These are phyloP conservation scores for Pseudofabraea citricarpa DNA, from an alignment of 2,329 filamentous ascomycete species.

Conservation along the genomic window DNA sequence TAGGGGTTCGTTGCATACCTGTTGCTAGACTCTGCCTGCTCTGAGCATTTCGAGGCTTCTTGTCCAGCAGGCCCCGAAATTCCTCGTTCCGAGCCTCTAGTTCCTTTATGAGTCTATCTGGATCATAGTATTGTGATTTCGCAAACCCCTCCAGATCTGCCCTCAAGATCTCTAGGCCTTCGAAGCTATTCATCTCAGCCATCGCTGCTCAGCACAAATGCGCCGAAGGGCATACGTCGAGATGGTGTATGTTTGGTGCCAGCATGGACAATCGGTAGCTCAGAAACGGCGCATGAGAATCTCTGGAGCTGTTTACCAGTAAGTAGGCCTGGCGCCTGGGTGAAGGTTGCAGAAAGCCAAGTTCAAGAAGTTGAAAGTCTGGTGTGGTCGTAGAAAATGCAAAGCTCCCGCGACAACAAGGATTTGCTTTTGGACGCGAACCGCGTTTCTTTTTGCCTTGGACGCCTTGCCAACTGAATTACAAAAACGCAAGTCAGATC, in stretches of 20 bases:
- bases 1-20: too few species aligned
- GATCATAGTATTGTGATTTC: conserved; percentile 63
- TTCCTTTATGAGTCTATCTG: conserved; percentile 62
- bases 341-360: too few species aligned
- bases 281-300: not conserved
- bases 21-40: conserved; percentile 69
- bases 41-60: conserved; percentile 66
- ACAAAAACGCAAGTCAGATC: conserved; percentile 3
- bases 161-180: conserved; percentile 78
- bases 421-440: not conserved
- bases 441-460: not conserved
- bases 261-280: conserved; percentile 10
- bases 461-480: too few species aligned
- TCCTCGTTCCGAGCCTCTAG: conserved; percentile 63
- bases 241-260: conserved; percentile 2
- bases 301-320: too few species aligned
- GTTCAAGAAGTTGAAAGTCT: too few species aligned
- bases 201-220: conserved; percentile 39
- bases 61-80: conserved; percentile 69
- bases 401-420: not conserved
- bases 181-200: conserved; percentile 69
- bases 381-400: not conserved
- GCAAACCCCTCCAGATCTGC: conserved; percentile 75
- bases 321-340: too few species aligned
- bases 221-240: conserved; percentile 13